Conservation (phyloP, 495 filamentous ascomycete species). For the Trichoderma parareesei region DNA sequence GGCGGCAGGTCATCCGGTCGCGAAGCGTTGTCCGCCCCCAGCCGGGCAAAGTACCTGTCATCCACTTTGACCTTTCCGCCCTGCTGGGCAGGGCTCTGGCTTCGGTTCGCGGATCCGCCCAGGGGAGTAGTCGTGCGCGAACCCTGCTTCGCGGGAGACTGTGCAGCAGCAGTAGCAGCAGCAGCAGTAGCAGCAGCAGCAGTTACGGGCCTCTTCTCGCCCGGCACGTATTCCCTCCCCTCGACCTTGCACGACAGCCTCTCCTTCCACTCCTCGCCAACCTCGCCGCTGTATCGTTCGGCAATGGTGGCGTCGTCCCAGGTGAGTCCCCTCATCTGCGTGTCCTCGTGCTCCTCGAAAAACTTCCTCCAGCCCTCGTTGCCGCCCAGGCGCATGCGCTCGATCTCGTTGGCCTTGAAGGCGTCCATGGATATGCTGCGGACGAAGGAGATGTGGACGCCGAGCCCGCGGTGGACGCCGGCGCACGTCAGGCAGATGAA, state of each 20-base stretch:
- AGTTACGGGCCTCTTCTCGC: slow-evolving; percentile 38
- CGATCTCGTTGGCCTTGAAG: slow-evolving; percentile 81
- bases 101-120: slow-evolving; percentile 65
- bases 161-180: slow-evolving; percentile 9
- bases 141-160: slow-evolving; percentile 23
- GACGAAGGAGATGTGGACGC: slow-evolving; percentile 97
- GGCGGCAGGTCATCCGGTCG: slow-evolving; percentile 68
- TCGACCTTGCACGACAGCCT: slow-evolving; percentile 78
- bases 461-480: slow-evolving; percentile 86
- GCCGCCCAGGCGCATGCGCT: slow-evolving; percentile 78
- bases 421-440: slow-evolving; percentile 95
- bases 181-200: neutral
- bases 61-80: slow-evolving; percentile 54
- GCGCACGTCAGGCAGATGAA: slow-evolving; percentile 98
- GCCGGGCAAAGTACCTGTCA: slow-evolving; percentile 80
- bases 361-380: slow-evolving; percentile 80
- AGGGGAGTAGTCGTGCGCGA: slow-evolving; percentile 32
- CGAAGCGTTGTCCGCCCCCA: slow-evolving; percentile 73
- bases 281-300: slow-evolving; percentile 76
- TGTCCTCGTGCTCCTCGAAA: slow-evolving; percentile 65
- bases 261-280: slow-evolving; percentile 95
- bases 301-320: slow-evolving; percentile 77
- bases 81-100: slow-evolving; percentile 48
- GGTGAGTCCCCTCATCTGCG: slow-evolving; percentile 44
- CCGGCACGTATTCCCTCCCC: slow-evolving; percentile 68